Base-by-base conservation (phyloP, 768 basidiomycete species). In the Calocybe cyanea region DNA sequence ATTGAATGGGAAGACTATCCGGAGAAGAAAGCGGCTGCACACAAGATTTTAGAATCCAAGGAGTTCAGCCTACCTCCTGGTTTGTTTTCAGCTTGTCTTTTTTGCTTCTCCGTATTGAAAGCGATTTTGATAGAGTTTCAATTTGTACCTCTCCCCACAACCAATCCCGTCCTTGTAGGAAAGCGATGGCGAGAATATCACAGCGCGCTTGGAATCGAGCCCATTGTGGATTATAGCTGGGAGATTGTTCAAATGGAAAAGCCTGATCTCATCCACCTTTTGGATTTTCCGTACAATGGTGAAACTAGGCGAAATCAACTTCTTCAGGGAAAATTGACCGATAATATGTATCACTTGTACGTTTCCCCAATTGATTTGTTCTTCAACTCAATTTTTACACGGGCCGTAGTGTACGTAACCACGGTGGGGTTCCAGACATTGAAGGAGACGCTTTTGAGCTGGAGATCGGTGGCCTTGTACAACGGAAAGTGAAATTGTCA, bases 201-300 rank as follows among this genome's bases (percentile, higher is more conserved):
- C 52, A 65, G 70, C 44, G 72, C 67, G 0, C 66, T 78, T 41
- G 77, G 77, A 11, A 63, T 76, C 31, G 56, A 61, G 53, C 58
- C 57, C 34, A 68, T 77, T 46, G 70, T 77, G 40, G 69, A 76
- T 49, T 63, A 67, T 49, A 76, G 74, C 60, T 80, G 77, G 77
- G 64, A 74, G 44, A 65, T 68, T 2, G 73, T 77, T 23, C 71
- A 70, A 48, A 66, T 67, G 52, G 77, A 78, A 59, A 80, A 80
- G 54, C 65, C 68, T 9, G 69, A 73, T 49, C 61, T 78, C 45
- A 65, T 78, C 23, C 75, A 77, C 49, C 58, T 80, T 17, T 62
- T 78, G 18, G 72, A 77, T 54, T 80, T 78, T 54, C 78, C 77
- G 7, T 78, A 77, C 55, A 78, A 78, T 52, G 77, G 76, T 24